phyloP scores from a whole-genome alignment of 2,329 filamentous ascomycete genomes.

The Immersiporthe knoxdaviesiana region DNA sequence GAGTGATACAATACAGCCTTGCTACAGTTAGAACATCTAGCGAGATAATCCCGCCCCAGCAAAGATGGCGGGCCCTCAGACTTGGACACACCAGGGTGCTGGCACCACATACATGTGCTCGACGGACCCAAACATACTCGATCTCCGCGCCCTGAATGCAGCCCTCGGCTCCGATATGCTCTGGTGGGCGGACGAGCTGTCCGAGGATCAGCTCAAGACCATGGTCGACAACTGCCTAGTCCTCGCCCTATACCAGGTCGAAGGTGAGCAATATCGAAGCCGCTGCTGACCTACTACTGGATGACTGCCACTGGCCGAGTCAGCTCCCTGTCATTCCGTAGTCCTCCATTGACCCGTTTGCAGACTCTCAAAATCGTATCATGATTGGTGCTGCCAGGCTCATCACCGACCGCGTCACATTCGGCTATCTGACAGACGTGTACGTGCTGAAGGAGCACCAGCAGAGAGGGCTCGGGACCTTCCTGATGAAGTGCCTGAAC shows the following conservation, averaged over 20 bases:
- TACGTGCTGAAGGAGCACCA: conserved; percentile 65
- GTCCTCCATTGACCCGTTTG: neutral
- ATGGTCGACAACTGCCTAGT: conserved; percentile 63
- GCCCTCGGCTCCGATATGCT: conserved; percentile 60
- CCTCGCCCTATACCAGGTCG: conserved; percentile 56
- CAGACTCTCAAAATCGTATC: conserved; percentile 13
- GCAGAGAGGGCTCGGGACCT: conserved; percentile 64
- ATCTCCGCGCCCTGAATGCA: conserved; percentile 56
- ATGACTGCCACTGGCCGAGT: conserved; percentile 23
- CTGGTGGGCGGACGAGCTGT: conserved; percentile 63
- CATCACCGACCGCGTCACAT: conserved; percentile 71
- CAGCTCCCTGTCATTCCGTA: neutral
- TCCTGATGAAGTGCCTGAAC: conserved; percentile 64
- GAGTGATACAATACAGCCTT: neutral
- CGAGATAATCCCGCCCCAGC: neutral
- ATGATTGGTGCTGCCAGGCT: conserved; percentile 62
- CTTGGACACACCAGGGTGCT: conserved; percentile 48
- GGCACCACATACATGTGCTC: conserved; percentile 61
- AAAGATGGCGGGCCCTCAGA: conserved; percentile 31
- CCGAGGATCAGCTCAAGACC: conserved; percentile 51
- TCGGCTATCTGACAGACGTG: conserved; percentile 72
- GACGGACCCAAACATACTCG: conserved; percentile 60
- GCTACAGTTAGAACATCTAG: neutral
- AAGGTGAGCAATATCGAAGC: conserved; percentile 24
- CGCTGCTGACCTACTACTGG: neutral